A percentile compares a stretch with the other conserved stretches of the same genome.
Conservation (phyloP, 352 stramenopile genomes). For the Phytophthora boehmeriae region DNA sequence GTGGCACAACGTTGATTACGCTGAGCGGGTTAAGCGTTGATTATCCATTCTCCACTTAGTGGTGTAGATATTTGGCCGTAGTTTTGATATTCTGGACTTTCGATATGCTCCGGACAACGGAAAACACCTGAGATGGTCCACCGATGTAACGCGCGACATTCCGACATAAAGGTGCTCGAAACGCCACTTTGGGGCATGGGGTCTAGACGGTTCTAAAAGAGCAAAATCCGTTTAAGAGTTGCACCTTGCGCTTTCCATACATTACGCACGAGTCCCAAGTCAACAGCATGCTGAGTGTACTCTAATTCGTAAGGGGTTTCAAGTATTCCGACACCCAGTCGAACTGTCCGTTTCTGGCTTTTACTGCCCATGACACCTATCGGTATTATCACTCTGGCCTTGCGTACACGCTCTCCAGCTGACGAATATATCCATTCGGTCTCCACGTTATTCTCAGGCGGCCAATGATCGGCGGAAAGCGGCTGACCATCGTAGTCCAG, state of each 20-base stretch:
- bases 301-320: constrained; percentile 1
- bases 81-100: not conserved
- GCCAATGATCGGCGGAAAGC: too few relatives aligned
- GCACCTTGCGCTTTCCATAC: constrained; percentile 29
- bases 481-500: too few relatives aligned
- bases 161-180: constrained; percentile 23
- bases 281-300: constrained; percentile 20
- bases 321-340: constrained; percentile 2
- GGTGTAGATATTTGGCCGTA: constrained; percentile 14
- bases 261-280: constrained; percentile 22
- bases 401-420: not conserved
- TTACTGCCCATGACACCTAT: constrained; percentile 6
- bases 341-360: constrained; percentile 3
- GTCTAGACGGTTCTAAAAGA: constrained; percentile 7
- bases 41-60: constrained; percentile 16
- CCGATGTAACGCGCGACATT: constrained; percentile 8
- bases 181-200: not conserved
- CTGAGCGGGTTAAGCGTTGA: too few relatives aligned
- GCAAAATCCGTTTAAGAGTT: constrained; percentile 19
- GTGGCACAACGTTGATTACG: too few relatives aligned
- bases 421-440: not conserved
- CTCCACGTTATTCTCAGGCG: too few relatives aligned
- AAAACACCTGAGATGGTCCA: constrained; percentile 5
- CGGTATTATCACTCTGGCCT: constrained; percentile 10
- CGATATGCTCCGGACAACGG: constrained; percentile 7